Percentiles rank a stretch among this genome's conserved stretches.
These are phyloP conservation scores for Takakia lepidozioides DNA, from an alignment of 225 moss, liverwort and hornwort genomes.

Conservation along the genomic window DNA sequence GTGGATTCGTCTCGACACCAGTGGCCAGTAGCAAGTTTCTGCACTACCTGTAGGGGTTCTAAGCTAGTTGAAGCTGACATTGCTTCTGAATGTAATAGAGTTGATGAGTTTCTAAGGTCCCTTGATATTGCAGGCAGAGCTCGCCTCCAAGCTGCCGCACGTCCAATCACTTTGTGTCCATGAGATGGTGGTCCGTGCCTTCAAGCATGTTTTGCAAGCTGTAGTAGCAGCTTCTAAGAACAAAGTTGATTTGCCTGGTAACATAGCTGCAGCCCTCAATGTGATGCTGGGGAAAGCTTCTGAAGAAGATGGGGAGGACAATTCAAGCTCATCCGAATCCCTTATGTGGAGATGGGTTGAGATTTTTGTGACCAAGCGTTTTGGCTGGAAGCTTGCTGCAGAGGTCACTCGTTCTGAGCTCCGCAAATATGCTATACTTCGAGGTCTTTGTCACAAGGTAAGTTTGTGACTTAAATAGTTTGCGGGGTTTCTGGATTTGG, in stretches of 20 bases:
- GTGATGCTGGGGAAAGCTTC: slow-evolving; percentile 46
- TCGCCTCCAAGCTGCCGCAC: slow-evolving; percentile 50
- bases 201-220: slow-evolving; percentile 54
- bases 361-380: slow-evolving; percentile 44
- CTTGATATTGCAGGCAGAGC: slow-evolving; percentile 32
- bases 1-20: too few relatives aligned
- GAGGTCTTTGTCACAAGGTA: slow-evolving; percentile 59
- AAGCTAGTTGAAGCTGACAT: too few relatives aligned
- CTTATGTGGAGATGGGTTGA: slow-evolving; percentile 42
- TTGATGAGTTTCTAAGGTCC: too few relatives aligned
- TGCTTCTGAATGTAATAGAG: too few relatives aligned
- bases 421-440: slow-evolving; percentile 48
- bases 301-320: slow-evolving; percentile 23
- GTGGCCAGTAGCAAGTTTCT: too few relatives aligned
- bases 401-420: slow-evolving; percentile 30
- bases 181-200: slow-evolving; percentile 66
- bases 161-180: slow-evolving; percentile 57
- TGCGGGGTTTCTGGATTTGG: too few relatives aligned
- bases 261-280: slow-evolving; percentile 48
- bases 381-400: slow-evolving; percentile 44
- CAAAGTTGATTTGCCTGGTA: slow-evolving; percentile 34
- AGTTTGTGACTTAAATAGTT: too few relatives aligned
- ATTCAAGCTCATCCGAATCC: too few relatives aligned
- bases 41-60: too few relatives aligned
- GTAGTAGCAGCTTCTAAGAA: slow-evolving; percentile 41